Evolutionary conservation across 106 monocot genomes (phyloP).

Genomic region (Allium sativum): DNA sequence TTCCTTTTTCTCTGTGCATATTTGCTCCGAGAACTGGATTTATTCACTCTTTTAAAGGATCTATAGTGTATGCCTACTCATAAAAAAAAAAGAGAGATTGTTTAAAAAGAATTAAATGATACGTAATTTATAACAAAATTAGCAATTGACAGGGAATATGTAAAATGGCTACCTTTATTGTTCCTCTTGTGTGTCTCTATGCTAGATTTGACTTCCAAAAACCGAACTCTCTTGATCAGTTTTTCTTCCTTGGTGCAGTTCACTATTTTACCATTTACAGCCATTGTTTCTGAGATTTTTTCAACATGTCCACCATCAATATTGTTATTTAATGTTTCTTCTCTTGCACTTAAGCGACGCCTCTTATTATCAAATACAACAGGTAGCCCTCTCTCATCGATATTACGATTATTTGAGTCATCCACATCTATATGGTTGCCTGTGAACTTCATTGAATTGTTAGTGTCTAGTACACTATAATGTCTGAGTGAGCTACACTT

Average conservation of each 20-base stretch:
- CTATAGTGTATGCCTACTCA: conserved; percentile 23
- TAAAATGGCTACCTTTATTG: neutral
- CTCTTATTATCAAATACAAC: conserved; percentile 18
- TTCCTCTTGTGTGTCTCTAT: conserved; percentile 5
- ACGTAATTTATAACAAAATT: neutral
- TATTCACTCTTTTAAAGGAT: conserved; percentile 9
- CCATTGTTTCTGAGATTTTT: conserved; percentile 6
- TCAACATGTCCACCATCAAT: conserved; percentile 12
- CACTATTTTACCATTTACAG: conserved; percentile 1
- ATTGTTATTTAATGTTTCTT: conserved; percentile 5
- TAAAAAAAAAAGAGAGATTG: too few relatives aligned
- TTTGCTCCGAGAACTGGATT: conserved; percentile 3
- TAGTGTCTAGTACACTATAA: conserved; percentile 21
- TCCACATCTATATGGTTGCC: conserved; percentile 2
- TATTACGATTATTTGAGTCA: neutral
- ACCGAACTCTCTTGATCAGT: conserved; percentile 33
- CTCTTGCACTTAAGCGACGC: conserved; percentile 12
- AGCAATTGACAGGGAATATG: neutral
- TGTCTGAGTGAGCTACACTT: conserved; percentile 33
- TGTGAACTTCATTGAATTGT: neutral
- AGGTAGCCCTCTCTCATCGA: conserved; percentile 19
- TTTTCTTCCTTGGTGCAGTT: conserved; percentile 1
- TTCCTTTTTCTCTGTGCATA: conserved; percentile 8
- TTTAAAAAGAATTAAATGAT: too few relatives aligned
- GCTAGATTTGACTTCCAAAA: conserved; percentile 33